These are phyloP conservation scores for Mycena crocata DNA, from an alignment of 768 basidiomycete species.

Conservation along the genomic window DNA sequence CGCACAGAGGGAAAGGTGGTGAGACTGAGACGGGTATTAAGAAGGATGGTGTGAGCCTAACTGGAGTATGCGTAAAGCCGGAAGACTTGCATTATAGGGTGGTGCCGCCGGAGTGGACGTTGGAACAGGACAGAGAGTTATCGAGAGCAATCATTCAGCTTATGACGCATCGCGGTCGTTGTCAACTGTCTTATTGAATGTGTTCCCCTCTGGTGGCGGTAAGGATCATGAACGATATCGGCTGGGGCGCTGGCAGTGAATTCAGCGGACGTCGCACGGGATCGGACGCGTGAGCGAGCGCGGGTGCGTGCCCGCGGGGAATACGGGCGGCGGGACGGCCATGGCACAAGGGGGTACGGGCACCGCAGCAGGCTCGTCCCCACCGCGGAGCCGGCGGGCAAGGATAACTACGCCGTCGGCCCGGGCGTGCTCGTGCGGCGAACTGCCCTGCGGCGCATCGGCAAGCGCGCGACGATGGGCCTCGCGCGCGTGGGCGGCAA, in stretches of 20 bases:
- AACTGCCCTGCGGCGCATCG: constrained; percentile 15
- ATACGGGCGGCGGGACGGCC: constrained; percentile 19
- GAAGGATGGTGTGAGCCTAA: too few species aligned
- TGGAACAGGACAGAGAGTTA: too few species aligned
- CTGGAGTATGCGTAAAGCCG: too few species aligned
- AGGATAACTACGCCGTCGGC: constrained; percentile 4
- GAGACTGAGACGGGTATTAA: too few species aligned
- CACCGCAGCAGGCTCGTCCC: constrained; percentile 7
- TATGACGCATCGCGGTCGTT: too few species aligned
- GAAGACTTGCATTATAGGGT: too few species aligned
- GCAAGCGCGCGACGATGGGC: constrained; percentile 14
- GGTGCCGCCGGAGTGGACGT: too few species aligned
- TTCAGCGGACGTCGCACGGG: constrained; percentile 6
- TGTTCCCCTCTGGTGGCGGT: too few species aligned
- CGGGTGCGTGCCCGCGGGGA: constrained; percentile 15
- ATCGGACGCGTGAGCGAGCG: constrained; percentile 6
- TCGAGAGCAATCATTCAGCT: too few species aligned
- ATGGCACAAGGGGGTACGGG: constrained; percentile 20
- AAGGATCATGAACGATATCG: constrained; percentile 18
- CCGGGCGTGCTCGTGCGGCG: constrained; percentile 6
- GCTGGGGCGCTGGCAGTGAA: constrained; percentile 7
- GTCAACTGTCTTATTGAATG: too few species aligned
- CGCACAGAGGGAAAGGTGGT: too few species aligned
- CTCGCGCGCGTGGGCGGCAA: constrained; percentile 20
- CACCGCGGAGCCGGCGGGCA: neutral